Evolutionary conservation across 768 basidiomycete genomes (phyloP).

Genomic region (Peribolospora kevripleyi): DNA sequence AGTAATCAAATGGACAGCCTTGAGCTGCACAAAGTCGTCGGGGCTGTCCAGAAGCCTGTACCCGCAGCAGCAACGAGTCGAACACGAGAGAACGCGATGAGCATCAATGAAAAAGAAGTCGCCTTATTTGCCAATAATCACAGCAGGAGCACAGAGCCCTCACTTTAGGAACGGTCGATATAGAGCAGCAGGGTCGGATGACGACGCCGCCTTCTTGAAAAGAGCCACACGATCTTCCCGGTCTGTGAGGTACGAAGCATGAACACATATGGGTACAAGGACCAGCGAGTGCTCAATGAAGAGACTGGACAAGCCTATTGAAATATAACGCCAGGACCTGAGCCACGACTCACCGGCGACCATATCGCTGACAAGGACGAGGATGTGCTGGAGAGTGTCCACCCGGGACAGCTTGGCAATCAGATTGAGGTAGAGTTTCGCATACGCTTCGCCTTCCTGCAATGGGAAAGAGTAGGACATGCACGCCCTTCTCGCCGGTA

Average conservation of each 20-base stretch:
- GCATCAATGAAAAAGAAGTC: too few species aligned
- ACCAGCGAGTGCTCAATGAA: not conserved
- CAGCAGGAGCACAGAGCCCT: not conserved
- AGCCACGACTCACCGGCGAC: constrained; percentile 37
- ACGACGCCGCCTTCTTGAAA: constrained; percentile 36
- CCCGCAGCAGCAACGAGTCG: constrained; percentile 7
- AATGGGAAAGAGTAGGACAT: constrained; percentile 41
- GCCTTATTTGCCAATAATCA: too few species aligned
- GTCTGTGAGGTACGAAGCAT: constrained; percentile 25
- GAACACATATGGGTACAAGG: not conserved
- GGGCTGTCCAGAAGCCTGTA: constrained; percentile 51
- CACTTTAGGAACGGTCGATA: constrained; percentile 56
- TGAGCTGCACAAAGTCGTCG: constrained; percentile 90
- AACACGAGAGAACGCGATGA: not conserved
- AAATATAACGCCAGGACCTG: not conserved
- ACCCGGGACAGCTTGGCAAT: constrained; percentile 63
- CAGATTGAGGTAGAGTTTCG: constrained; percentile 65
- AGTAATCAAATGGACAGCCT: constrained; percentile 64
- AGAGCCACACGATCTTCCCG: constrained; percentile 66
- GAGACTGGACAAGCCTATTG: not conserved
- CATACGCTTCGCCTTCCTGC: constrained; percentile 61
- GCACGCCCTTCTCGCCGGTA: not conserved
- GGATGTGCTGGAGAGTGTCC: constrained; percentile 66
- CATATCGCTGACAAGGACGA: constrained; percentile 72
- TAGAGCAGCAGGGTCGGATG: constrained; percentile 48